Evolutionary conservation across 345 rosid species (phyloP).

Genomic region (Hibiscus mutabilis): DNA sequence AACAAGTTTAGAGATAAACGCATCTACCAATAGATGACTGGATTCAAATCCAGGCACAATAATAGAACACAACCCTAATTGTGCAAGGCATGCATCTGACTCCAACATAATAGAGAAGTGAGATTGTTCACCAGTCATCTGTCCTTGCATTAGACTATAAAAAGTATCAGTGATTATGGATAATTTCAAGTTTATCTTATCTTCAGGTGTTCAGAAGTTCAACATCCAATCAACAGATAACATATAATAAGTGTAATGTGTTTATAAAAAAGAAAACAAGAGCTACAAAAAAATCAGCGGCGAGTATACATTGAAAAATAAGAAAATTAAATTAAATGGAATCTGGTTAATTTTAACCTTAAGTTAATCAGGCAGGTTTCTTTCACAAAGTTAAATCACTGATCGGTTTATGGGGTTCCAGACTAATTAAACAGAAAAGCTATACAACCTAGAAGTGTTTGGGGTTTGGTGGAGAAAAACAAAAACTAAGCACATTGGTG

Average conservation of each 20-base stretch:
- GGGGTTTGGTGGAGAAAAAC: neutral
- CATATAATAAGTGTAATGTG: neutral
- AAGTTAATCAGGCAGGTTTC: neutral
- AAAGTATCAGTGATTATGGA: neutral
- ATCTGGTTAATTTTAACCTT: neutral
- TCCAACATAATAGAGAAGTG: neutral
- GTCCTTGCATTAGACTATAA: neutral
- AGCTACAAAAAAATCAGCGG: neutral
- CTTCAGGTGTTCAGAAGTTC: neutral
- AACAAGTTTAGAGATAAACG: neutral
- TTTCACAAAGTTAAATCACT: neutral
- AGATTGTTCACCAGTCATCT: neutral
- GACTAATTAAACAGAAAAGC: neutral
- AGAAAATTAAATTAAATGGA: neutral
- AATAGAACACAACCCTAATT: neutral
- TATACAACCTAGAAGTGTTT: neutral
- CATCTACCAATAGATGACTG: neutral
- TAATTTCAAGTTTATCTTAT: neutral
- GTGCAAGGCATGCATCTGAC: neutral
- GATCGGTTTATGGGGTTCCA: neutral
- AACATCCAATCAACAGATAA: neutral
- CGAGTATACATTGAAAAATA: neutral
- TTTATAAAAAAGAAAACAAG: neutral
- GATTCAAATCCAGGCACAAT: neutral
- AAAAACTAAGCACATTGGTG: neutral